These are phyloP conservation scores for Priceomyces medius DNA, from an alignment of 805 yeast genomes.

Conservation along the genomic window DNA sequence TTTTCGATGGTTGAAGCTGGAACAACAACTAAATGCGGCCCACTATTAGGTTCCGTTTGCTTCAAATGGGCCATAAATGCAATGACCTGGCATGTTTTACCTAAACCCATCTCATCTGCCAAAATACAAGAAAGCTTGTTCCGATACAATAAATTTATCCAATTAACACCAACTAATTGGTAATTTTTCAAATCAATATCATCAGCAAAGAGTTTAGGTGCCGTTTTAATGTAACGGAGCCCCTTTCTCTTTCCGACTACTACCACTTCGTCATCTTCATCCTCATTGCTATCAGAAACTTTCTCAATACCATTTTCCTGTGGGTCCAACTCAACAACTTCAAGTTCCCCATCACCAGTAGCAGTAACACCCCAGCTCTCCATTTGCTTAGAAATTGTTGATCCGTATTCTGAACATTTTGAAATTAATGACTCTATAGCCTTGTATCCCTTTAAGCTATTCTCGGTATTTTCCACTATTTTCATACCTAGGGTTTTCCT, in stretches of 20 bases:
- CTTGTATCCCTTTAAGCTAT: constrained; percentile 79
- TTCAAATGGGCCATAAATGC: constrained; percentile 85
- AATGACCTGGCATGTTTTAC: constrained; percentile 95
- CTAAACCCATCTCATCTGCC: constrained; percentile 99
- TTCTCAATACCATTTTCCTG: constrained; percentile 24
- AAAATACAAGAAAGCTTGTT: constrained; percentile 84
- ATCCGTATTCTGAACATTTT: constrained; percentile 78
- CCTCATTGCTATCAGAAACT: constrained; percentile 14
- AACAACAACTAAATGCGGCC: constrained; percentile 92
- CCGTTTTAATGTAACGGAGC: constrained; percentile 54
- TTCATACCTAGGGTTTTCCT: constrained; percentile 65
- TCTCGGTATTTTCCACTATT: constrained; percentile 66
- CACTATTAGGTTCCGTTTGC: constrained; percentile 50
- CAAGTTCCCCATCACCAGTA: constrained; percentile 67
- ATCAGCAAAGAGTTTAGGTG: constrained; percentile 66
- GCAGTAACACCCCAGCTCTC: constrained; percentile 85
- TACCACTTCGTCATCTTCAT: constrained; percentile 32
- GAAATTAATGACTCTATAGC: constrained; percentile 93
- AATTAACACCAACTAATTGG: constrained; percentile 96
- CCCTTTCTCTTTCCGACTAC: constrained; percentile 21
- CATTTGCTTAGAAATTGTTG: constrained; percentile 67
- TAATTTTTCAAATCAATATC: constrained; percentile 76
- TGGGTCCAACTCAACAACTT: constrained; percentile 52
- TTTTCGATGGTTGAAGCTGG: constrained; percentile 96
- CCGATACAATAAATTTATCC: constrained; percentile 80